These are phyloP conservation scores for Aleurites moluccanus DNA, from an alignment of 441 rosid species.

Conservation along the genomic window DNA sequence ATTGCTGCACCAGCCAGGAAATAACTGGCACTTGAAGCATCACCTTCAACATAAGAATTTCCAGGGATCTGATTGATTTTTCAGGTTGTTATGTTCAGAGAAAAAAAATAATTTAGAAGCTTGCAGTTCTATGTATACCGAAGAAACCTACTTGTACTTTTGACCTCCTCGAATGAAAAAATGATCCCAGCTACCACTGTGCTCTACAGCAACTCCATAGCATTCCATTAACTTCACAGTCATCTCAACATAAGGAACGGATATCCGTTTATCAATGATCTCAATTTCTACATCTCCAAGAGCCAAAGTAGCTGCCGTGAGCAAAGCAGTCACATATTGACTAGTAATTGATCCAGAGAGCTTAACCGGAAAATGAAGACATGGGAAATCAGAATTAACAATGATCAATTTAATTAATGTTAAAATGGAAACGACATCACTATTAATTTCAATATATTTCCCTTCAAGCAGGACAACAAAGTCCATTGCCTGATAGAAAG, in stretches of 20 bases:
- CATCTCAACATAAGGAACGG: conserved; percentile 96
- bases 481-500: not conserved
- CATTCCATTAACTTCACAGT: conserved; percentile 92
- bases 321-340: conserved; percentile 94
- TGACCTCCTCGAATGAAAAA: conserved; percentile 81
- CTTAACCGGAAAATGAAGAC: conserved; percentile 64
- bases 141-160: conserved; percentile 73
- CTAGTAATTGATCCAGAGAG: conserved; percentile 95
- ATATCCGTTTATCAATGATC: conserved; percentile 82
- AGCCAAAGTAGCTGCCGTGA: conserved; percentile 95
- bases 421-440: not conserved
- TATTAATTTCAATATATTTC: not conserved
- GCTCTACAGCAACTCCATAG: conserved; percentile 72
- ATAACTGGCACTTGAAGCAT: conserved; percentile 99
- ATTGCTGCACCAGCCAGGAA: conserved; percentile 97
- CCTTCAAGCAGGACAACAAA: not conserved
- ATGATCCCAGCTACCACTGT: conserved; percentile 79
- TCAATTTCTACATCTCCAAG: conserved; percentile 90
- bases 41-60: conserved; percentile 91
- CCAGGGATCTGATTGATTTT: conserved; percentile 74
- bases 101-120: conserved; percentile 12
- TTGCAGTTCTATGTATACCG: conserved; percentile 2
- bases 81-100: conserved; percentile 20
- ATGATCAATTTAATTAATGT: not conserved
- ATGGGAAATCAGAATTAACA: conserved; percentile 14